phyloP scores from a whole-genome alignment of 2,329 filamentous ascomycete species.

The Talaromyces sp. region DNA sequence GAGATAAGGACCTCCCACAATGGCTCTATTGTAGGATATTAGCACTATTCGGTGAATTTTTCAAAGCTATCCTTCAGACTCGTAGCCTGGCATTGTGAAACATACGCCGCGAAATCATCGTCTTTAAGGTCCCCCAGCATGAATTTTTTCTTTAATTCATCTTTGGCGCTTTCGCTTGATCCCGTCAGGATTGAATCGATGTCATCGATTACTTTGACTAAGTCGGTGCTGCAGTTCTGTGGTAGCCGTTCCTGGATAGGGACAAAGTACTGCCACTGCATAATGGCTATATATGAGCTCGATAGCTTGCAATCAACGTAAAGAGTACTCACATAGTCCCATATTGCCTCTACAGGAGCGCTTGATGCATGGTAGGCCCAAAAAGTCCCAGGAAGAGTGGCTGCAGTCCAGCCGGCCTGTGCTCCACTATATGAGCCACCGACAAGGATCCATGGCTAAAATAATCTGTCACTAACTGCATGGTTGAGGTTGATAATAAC shows the following conservation, averaged over 20 bases:
- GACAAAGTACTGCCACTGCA: constrained; percentile 52
- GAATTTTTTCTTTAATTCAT: constrained; percentile 49
- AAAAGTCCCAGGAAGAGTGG: constrained; percentile 51
- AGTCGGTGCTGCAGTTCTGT: constrained; percentile 53
- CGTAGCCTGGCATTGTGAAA: constrained; percentile 2
- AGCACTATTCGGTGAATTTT: not conserved
- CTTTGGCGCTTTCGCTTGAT: constrained; percentile 40
- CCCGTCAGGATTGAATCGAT: constrained; percentile 47
- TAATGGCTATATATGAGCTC: not conserved
- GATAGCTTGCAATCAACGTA: not conserved
- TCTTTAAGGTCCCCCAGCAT: constrained; percentile 47
- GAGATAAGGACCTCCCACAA: constrained; percentile 53
- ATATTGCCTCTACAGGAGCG: constrained; percentile 52
- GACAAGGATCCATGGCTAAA: constrained; percentile 51
- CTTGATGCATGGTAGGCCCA: constrained; percentile 57
- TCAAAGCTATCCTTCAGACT: not conserved
- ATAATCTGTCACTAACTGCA: not conserved
- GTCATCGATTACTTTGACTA: constrained; percentile 49
- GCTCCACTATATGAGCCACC: constrained; percentile 56
- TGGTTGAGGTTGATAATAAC: not conserved
- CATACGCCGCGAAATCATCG: constrained; percentile 49
- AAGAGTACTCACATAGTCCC: constrained; percentile 42
- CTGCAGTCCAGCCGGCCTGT: constrained; percentile 52
- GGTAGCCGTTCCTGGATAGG: constrained; percentile 56
- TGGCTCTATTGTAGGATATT: constrained; percentile 31